A percentile compares a stretch with the other conserved stretches of the same genome.
These are phyloP conservation scores for Populus hybrid DNA, from an alignment of 441 rosid genomes.

Conservation along the genomic window DNA sequence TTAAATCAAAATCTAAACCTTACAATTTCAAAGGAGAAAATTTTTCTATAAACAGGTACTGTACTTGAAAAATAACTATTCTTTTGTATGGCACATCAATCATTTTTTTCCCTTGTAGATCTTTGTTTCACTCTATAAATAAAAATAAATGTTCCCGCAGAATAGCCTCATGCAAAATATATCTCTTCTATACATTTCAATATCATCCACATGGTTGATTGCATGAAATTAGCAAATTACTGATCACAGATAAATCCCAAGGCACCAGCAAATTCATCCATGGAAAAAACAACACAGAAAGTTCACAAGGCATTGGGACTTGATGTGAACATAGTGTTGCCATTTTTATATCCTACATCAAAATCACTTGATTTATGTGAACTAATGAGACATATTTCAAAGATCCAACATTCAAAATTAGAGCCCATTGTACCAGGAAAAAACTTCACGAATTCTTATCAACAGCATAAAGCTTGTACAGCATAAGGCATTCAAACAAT, in stretches of 20 bases:
- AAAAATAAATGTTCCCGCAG: not conserved
- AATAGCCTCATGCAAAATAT: not conserved
- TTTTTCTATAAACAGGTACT: not conserved
- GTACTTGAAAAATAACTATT: not conserved
- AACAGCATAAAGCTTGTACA: too few species aligned
- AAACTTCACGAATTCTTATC: not conserved
- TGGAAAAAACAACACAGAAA: not conserved
- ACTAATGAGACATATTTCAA: not conserved
- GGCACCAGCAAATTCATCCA: not conserved
- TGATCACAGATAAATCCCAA: not conserved
- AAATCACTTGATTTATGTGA: not conserved
- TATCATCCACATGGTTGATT: not conserved
- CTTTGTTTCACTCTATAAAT: not conserved
- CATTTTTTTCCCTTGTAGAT: not conserved
- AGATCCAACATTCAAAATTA: not conserved
- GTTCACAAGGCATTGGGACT: not conserved
- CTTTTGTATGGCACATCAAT: not conserved
- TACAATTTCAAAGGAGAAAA: not conserved
- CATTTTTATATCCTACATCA: not conserved
- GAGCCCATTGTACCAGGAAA: not conserved
- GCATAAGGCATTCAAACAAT: too few species aligned
- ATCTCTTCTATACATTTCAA: not conserved
- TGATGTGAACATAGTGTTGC: not conserved
- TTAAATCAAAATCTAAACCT: slow-evolving; percentile 29
- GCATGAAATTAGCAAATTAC: not conserved